These are phyloP conservation scores for Pseudozyma sp. DNA, from an alignment of 1,284 basidiomycete species.

Conservation along the genomic window DNA sequence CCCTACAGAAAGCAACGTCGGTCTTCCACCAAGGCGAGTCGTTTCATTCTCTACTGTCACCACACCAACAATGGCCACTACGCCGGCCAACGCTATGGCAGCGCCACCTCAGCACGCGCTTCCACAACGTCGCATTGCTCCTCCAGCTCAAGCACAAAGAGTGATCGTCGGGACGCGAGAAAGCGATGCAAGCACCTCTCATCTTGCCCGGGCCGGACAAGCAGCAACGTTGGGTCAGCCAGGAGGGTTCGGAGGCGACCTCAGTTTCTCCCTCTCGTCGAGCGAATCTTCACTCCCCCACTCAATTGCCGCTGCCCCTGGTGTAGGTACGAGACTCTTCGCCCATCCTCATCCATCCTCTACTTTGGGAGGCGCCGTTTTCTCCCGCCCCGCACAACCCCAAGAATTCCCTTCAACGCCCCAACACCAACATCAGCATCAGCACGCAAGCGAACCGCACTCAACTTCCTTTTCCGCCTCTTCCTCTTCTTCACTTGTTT, in stretches of 20 bases:
- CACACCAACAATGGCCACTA: neutral
- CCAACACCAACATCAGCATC: conserved; percentile 1
- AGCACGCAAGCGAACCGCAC: neutral
- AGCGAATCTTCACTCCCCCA: neutral
- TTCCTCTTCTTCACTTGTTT: neutral
- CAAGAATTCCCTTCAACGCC: neutral
- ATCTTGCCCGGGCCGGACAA: neutral
- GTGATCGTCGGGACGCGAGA: too few species aligned
- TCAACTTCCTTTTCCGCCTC: neutral
- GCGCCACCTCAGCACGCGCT: neutral
- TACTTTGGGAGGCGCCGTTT: neutral
- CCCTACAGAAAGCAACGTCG: neutral
- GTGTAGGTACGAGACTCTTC: too few species aligned
- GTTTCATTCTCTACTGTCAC: conserved; percentile 7
- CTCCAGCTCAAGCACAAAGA: too few species aligned
- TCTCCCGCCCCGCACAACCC: neutral
- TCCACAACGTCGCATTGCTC: neutral
- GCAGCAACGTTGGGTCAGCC: too few species aligned
- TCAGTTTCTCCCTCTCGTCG: neutral
- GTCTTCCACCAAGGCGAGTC: neutral
- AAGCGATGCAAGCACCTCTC: neutral
- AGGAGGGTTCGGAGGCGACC: neutral
- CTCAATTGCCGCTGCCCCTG: neutral
- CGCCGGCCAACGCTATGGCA: neutral
- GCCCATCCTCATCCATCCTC: too few species aligned